Conservation (phyloP, 768 basidiomycete species). For the Tricholoma bakamatsutake region DNA sequence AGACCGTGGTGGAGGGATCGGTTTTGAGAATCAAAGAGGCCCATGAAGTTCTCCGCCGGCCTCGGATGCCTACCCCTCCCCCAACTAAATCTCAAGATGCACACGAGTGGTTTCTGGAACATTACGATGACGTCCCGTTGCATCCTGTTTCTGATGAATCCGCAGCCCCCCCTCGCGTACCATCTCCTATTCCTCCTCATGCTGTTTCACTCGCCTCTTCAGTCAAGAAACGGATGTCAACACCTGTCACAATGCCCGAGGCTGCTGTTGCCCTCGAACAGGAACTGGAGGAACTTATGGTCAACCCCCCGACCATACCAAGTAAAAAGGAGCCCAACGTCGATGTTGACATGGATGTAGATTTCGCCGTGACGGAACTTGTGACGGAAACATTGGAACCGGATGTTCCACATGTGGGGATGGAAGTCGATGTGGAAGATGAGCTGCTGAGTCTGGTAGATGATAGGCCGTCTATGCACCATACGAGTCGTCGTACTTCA, state of each 20-base stretch:
- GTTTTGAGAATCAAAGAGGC: slow-evolving; percentile 9
- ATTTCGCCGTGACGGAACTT: slow-evolving; percentile 36
- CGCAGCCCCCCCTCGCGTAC: slow-evolving; percentile 19
- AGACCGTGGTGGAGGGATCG: not conserved
- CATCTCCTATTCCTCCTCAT: slow-evolving; percentile 4
- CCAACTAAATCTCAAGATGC: slow-evolving; percentile 42
- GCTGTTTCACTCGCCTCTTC: slow-evolving; percentile 6
- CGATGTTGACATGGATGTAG: slow-evolving; percentile 36
- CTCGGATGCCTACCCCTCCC: slow-evolving; percentile 7
- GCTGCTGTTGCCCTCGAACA: slow-evolving; percentile 37
- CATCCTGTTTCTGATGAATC: slow-evolving; percentile 20
- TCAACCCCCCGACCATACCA: slow-evolving; percentile 16
- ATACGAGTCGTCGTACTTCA: slow-evolving; percentile 9
- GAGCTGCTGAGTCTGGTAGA: slow-evolving; percentile 69
- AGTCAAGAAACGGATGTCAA: slow-evolving; percentile 12
- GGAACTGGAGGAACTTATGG: slow-evolving; percentile 29
- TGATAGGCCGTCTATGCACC: slow-evolving; percentile 30
- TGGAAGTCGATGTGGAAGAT: slow-evolving; percentile 50
- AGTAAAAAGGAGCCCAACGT: slow-evolving; percentile 27
- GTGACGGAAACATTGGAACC: slow-evolving; percentile 36
- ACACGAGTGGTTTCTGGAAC: slow-evolving; percentile 57
- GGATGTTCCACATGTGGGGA: slow-evolving; percentile 19
- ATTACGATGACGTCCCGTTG: slow-evolving; percentile 35
- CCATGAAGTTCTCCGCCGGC: not conserved
- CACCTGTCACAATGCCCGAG: slow-evolving; percentile 23